Evolutionary conservation across 345 rosid species (phyloP).

Genomic region (Salix dunnii): DNA sequence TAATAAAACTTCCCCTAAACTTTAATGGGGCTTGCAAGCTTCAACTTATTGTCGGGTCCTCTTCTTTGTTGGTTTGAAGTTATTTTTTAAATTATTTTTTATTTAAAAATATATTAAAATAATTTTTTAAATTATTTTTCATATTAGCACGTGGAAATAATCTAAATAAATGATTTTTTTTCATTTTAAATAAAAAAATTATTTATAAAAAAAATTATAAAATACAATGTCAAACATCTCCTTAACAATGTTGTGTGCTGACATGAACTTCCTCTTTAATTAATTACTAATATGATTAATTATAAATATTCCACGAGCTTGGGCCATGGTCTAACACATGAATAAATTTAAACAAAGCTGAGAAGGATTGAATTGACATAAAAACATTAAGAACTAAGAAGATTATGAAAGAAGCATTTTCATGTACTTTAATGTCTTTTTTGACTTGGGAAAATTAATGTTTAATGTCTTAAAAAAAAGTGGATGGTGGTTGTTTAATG

Average conservation of each 20-base stretch:
- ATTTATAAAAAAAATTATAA: no score
- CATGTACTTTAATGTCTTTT: neutral
- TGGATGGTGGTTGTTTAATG: neutral
- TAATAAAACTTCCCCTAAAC: neutral
- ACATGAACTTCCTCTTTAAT: neutral
- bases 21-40: neutral
- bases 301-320: neutral
- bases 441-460: slow-evolving; percentile 5
- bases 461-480: slow-evolving; percentile 3
- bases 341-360: neutral
- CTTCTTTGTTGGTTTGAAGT: no score
- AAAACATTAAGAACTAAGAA: slow-evolving; percentile 16
- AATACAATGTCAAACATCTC: no score
- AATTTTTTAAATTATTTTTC: no score
- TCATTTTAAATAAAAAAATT: no score
- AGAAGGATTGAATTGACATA: slow-evolving; percentile 28
- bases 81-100: no score
- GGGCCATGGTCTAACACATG: neutral
- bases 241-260: neutral
- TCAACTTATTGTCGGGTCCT: neutral
- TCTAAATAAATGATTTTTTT: no score
- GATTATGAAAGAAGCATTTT: slow-evolving; percentile 5
- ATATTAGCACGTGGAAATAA: no score
- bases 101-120: no score
- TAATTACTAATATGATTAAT: neutral